Base-by-base conservation (phyloP, 2,329 filamentous ascomycete species). In the Pseudopyrenochaeta lycopersici region DNA sequence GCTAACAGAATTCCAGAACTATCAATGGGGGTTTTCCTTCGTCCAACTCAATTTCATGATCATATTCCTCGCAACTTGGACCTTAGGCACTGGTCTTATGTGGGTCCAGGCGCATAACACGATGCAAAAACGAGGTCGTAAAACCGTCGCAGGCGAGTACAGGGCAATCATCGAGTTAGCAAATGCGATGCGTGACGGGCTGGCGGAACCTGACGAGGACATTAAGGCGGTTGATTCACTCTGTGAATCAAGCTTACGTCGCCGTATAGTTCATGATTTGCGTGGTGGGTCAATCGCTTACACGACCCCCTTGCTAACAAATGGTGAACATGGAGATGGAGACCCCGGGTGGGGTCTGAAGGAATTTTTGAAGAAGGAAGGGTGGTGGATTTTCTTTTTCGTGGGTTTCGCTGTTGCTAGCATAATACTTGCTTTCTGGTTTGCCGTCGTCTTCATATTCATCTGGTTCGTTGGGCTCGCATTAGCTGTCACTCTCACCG, bases 281-380 rank as follows among this genome's bases (percentile, higher is more conserved):
- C 43, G 46, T 4, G 58, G 58, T 11, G 58, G 58, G 3, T 46
- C 54, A 0, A 77, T 74, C 3, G 20, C 57, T 1, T 57, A 57
- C 17, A 17, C 29, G 1, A 23, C 35, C 0, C 40, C 45, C 3
- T 21, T 33, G 31, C 10, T 33, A 14, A n/a, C 31, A 33, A 33
- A 33, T 33, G 31, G 31, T 4, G 31, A 33, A n/a, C 12, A 33
- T n/a, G 31, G 31, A 6, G 12, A 33, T 33, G 31, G 31, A 33
- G 31, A 33, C 31, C 15, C 31, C 31, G 31, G 31, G 15, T 33
- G 31, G 31, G 7, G 31, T n/a, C 31, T 33, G 12, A 33, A 14
- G 12, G 31, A 11, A n/a, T 33, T 6, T n/a, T 11, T 33, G 12
- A 33, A 33, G 31, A 33, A 14, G 15, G 31, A 33, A 14, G 31